A percentile compares a stretch with the other conserved stretches of the same genome.
Conservation (phyloP, 2,329 filamentous ascomycete species). For the Alternaria alternata region DNA sequence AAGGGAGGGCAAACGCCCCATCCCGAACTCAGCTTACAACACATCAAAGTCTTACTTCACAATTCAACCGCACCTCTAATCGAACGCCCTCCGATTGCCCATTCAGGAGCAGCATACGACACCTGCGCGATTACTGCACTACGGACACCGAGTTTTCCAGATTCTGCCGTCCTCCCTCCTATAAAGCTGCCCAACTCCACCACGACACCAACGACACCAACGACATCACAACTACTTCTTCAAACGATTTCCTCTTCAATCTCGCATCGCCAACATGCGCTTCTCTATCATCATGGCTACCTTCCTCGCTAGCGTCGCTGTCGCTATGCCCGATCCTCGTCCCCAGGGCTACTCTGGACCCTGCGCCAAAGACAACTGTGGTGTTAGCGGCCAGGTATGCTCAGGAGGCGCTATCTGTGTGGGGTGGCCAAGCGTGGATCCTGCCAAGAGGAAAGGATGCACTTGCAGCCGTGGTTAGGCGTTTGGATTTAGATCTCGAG, state of each 20-base stretch:
- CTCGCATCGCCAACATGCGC: slow-evolving; percentile 18
- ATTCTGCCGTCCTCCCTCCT: not conserved
- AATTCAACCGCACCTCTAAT: not conserved
- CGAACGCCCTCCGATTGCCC: not conserved
- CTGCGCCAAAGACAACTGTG: slow-evolving; percentile 22
- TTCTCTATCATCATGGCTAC: slow-evolving; percentile 23
- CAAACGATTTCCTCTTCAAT: not conserved
- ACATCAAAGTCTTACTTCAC: not conserved
- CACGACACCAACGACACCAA: too few species aligned
- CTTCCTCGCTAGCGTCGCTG: slow-evolving; percentile 23
- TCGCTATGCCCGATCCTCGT: slow-evolving; percentile 33
- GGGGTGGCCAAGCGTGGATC: slow-evolving; percentile 20
- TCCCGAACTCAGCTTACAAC: not conserved
- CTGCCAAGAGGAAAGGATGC: slow-evolving; percentile 23
- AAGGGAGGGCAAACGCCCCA: not conserved
- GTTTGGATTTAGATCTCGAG: not conserved
- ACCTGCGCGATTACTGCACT: not conserved
- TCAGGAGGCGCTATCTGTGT: slow-evolving; percentile 17
- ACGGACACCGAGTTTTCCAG: not conserved
- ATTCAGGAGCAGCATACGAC: not conserved
- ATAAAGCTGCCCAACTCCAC: not conserved
- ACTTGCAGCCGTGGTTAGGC: slow-evolving; percentile 23
- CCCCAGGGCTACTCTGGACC: slow-evolving; percentile 33
- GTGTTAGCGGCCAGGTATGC: slow-evolving; percentile 17
- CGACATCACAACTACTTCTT: not conserved